These are phyloP conservation scores for Phialophora chinensis DNA, from an alignment of 2,329 filamentous ascomycete genomes.

Conservation along the genomic window DNA sequence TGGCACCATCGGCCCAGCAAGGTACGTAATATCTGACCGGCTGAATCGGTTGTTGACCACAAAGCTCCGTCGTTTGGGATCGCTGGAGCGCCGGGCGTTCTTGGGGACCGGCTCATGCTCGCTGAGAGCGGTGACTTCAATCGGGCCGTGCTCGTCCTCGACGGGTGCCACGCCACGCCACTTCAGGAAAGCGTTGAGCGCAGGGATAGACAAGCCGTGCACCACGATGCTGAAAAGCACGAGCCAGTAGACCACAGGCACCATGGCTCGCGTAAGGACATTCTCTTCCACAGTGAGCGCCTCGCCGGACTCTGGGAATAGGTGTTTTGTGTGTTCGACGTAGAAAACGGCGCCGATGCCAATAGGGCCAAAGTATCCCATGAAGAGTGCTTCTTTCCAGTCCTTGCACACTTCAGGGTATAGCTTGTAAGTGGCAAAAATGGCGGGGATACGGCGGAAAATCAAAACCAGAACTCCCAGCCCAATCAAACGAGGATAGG, in stretches of 20 bases:
- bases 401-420: slow-evolving; percentile 95
- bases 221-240: slow-evolving; percentile 50
- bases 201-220: slow-evolving; percentile 49
- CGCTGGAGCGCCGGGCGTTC: slow-evolving; percentile 41
- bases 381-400: slow-evolving; percentile 95
- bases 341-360: slow-evolving; percentile 95
- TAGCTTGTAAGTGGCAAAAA: slow-evolving; percentile 90
- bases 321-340: slow-evolving; percentile 52
- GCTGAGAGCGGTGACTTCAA: slow-evolving; percentile 40
- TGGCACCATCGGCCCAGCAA: background rate
- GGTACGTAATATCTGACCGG: background rate
- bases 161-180: slow-evolving; percentile 41
- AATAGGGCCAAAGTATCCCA: slow-evolving; percentile 97
- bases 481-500: slow-evolving; percentile 88
- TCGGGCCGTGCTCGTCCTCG: slow-evolving; percentile 42
- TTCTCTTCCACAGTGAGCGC: slow-evolving; percentile 50
- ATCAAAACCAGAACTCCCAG: slow-evolving; percentile 89
- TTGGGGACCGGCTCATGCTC: slow-evolving; percentile 43
- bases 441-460: slow-evolving; percentile 86
- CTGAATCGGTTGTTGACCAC: slow-evolving; percentile 47
- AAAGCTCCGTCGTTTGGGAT: slow-evolving; percentile 42
- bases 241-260: slow-evolving; percentile 55
- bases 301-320: slow-evolving; percentile 51
- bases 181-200: slow-evolving; percentile 45
- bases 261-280: slow-evolving; percentile 48